These are phyloP conservation scores for Phellopilus nigrolimitatus DNA, from an alignment of 1,284 basidiomycete genomes.

Conservation along the genomic window DNA sequence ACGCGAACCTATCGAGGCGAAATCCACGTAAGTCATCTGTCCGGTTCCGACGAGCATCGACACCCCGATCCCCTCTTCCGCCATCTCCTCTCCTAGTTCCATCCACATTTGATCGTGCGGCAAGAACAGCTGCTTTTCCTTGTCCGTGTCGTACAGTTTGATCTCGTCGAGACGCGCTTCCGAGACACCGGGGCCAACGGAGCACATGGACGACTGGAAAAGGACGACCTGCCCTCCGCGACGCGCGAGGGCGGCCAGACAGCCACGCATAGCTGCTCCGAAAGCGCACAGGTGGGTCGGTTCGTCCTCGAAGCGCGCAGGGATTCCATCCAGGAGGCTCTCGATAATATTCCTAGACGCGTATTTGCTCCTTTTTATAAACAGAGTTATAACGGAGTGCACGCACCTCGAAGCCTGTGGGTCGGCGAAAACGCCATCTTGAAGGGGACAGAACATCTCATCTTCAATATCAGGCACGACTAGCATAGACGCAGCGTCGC, in stretches of 20 bases:
- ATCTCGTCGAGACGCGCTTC: constrained; percentile 57
- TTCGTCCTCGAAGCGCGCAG: constrained; percentile 56
- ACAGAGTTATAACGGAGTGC: neutral
- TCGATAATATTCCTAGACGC: constrained; percentile 50
- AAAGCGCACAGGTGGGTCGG: constrained; percentile 58
- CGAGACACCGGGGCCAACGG: constrained; percentile 71
- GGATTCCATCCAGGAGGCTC: constrained; percentile 62
- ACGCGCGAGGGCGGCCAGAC: constrained; percentile 70
- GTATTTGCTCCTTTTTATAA: neutral
- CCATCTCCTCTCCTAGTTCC: constrained; percentile 82
- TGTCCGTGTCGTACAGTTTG: constrained; percentile 82
- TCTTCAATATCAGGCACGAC: constrained; percentile 82
- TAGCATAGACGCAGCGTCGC: constrained; percentile 67
- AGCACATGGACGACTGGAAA: constrained; percentile 80
- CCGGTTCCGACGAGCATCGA: constrained; percentile 86
- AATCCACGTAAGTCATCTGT: constrained; percentile 68
- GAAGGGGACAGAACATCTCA: constrained; percentile 86
- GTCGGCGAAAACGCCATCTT: constrained; percentile 74
- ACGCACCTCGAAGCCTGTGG: constrained; percentile 65
- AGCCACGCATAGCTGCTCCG: constrained; percentile 75
- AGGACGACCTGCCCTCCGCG: constrained; percentile 84
- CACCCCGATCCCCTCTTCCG: constrained; percentile 86
- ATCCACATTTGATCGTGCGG: constrained; percentile 79
- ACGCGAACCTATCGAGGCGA: constrained; percentile 77
- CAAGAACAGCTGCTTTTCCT: constrained; percentile 78